Evolutionary conservation across 768 basidiomycete genomes (phyloP).

Genomic region (Termitomyces sp.): DNA sequence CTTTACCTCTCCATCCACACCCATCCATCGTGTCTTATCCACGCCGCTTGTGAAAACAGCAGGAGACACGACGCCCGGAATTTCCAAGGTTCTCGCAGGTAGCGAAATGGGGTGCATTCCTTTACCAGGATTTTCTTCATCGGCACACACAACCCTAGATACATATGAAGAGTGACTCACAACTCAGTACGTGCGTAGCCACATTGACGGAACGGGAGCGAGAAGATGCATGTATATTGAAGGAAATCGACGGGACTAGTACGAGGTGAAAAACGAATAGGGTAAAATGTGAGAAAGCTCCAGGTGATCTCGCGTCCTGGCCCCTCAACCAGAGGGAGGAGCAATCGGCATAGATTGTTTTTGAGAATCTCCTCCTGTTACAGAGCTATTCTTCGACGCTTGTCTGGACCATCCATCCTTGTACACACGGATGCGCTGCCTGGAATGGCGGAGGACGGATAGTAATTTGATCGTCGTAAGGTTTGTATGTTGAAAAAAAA

Average conservation of each 20-base stretch:
- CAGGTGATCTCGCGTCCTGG: slow-evolving; percentile 92
- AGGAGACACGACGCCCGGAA: slow-evolving; percentile 26
- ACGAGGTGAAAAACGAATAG: slow-evolving; percentile 14
- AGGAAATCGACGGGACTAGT: slow-evolving; percentile 4
- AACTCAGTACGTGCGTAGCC: neutral
- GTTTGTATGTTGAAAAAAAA: slow-evolving; percentile 19
- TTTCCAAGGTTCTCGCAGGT: slow-evolving; percentile 27
- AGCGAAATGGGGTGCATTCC: slow-evolving; percentile 64
- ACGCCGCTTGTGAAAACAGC: slow-evolving; percentile 14
- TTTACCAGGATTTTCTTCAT: slow-evolving; percentile 91
- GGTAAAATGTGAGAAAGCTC: slow-evolving; percentile 60
- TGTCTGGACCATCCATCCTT: slow-evolving; percentile 87
- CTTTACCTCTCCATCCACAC: slow-evolving; percentile 78
- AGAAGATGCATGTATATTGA: slow-evolving; percentile 8
- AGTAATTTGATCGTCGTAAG: slow-evolving; percentile 82
- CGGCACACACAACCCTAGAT: slow-evolving; percentile 31
- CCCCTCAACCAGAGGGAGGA: slow-evolving; percentile 88
- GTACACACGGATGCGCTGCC: slow-evolving; percentile 26
- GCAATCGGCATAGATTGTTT: slow-evolving; percentile 93
- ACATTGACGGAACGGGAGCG: neutral
- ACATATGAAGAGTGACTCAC: slow-evolving; percentile 19
- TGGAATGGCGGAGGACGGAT: slow-evolving; percentile 51
- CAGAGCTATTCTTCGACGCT: slow-evolving; percentile 67
- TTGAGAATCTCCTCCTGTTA: slow-evolving; percentile 52
- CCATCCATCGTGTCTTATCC: slow-evolving; percentile 41